Evolutionary conservation across 768 basidiomycete species (phyloP).

Genomic region (Hygrophorus russula): DNA sequence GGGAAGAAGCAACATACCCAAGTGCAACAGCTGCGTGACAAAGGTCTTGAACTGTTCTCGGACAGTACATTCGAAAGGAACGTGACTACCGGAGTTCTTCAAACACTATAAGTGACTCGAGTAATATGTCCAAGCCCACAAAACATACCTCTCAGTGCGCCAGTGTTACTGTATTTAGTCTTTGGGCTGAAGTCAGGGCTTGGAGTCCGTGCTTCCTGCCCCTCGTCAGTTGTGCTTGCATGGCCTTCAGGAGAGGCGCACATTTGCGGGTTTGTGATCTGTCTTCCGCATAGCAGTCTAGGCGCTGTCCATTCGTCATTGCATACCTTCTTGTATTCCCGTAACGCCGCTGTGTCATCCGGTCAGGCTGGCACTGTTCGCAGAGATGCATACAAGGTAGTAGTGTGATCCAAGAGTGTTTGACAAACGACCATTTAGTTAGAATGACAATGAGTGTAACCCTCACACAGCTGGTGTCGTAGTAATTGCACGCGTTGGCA

Average conservation of each 20-base stretch:
- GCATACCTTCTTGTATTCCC: conserved; percentile 44
- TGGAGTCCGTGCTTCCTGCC: conserved; percentile 31
- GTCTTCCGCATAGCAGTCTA: conserved; percentile 27
- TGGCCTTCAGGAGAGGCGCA: conserved; percentile 32
- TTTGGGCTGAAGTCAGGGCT: conserved; percentile 24
- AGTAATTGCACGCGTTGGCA: too few relatives aligned
- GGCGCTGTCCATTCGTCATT: conserved; percentile 51
- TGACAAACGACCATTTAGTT: conserved; percentile 38
- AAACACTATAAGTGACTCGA: conserved; percentile 16
- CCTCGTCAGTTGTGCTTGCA: conserved; percentile 33
- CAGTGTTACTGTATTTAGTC: conserved; percentile 31
- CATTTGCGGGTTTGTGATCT: conserved; percentile 41
- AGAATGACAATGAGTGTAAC: too few relatives aligned
- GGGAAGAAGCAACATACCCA: conserved; percentile 22
- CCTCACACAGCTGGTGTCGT: too few relatives aligned
- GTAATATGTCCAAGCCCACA: not conserved
- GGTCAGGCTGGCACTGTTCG: conserved; percentile 17
- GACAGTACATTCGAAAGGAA: conserved; percentile 39
- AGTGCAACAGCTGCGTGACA: conserved; percentile 29
- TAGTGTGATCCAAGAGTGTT: conserved; percentile 12
- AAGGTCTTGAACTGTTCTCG: conserved; percentile 28
- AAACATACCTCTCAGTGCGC: conserved; percentile 37
- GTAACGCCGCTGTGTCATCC: conserved; percentile 24
- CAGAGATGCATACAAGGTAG: conserved; percentile 39
- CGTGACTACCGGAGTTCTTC: conserved; percentile 38